phyloP scores from a whole-genome alignment of 371 early-diverging fungal genomes.

The Massospora cicadina region DNA sequence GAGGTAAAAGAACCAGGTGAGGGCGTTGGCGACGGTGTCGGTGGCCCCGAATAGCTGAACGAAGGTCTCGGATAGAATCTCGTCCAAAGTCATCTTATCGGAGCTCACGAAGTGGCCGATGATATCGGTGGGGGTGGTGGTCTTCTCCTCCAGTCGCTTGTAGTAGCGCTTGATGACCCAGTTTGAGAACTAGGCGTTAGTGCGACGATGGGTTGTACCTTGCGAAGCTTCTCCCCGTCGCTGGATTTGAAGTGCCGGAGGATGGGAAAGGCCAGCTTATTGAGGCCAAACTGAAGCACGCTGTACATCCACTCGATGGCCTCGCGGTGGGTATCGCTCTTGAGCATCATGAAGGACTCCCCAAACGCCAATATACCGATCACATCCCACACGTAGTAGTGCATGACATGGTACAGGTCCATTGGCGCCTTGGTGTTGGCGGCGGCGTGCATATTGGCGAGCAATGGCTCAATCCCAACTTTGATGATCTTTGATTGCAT shows the following conservation, averaged over 20 bases:
- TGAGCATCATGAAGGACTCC: not conserved
- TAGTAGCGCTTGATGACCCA: not conserved
- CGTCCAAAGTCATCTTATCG: not conserved
- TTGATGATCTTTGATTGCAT: not conserved
- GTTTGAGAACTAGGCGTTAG: not conserved
- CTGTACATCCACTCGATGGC: slow-evolving; percentile 1
- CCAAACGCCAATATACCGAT: slow-evolving; percentile 5
- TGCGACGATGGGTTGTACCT: too few relatives aligned
- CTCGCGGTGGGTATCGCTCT: not conserved
- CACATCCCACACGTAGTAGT: not conserved
- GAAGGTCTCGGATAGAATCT: not conserved
- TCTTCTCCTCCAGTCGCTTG: not conserved
- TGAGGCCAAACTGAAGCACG: not conserved
- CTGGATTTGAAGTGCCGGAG: not conserved
- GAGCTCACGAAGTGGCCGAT: not conserved
- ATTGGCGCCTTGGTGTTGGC: not conserved
- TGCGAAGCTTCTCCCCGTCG: not conserved
- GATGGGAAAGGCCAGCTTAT: not conserved
- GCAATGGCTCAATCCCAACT: not conserved
- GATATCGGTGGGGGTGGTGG: not conserved
- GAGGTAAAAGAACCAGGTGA: slow-evolving; percentile 3
- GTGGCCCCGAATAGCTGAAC: slow-evolving; percentile 1
- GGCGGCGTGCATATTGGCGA: not conserved
- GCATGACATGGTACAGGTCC: not conserved
- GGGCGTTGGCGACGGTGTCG: not conserved